Conservation (phyloP, 1,284 basidiomycete species). For the Malassezia nana region DNA sequence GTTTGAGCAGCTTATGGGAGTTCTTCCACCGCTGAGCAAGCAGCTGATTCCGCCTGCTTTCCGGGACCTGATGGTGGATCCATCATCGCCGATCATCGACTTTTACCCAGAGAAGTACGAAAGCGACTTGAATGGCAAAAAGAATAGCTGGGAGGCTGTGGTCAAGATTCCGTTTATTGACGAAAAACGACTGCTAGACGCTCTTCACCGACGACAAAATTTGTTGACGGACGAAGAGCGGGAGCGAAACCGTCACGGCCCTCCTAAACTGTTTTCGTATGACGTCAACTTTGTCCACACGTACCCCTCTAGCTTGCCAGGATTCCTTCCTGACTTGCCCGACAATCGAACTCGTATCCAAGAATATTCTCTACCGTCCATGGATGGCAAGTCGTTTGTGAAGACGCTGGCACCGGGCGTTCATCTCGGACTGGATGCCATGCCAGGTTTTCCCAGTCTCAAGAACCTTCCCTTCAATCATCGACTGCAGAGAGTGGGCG, state of each 20-base stretch:
- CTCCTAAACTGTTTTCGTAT: slow-evolving; percentile 68
- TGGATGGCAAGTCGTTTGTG: slow-evolving; percentile 70
- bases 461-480: slow-evolving; percentile 75
- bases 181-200: slow-evolving; percentile 64
- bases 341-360: slow-evolving; percentile 70
- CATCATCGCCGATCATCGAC: slow-evolving; percentile 77
- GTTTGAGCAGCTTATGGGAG: slow-evolving; percentile 96
- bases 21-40: slow-evolving; percentile 77
- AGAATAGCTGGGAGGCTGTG: slow-evolving; percentile 95
- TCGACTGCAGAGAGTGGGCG: slow-evolving; percentile 69
- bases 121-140: slow-evolving; percentile 93
- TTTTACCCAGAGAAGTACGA: slow-evolving; percentile 90
- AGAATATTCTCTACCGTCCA: slow-evolving; percentile 68
- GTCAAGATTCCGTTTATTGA: slow-evolving; percentile 99
- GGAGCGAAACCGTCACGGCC: slow-evolving; percentile 66
- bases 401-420: slow-evolving; percentile 82
- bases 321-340: slow-evolving; percentile 84
- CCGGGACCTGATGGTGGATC: slow-evolving; percentile 79
- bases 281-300: slow-evolving; percentile 54
- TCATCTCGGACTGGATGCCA: slow-evolving; percentile 68
- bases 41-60: slow-evolving; percentile 78
- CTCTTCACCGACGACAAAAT: slow-evolving; percentile 60
- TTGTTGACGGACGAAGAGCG: slow-evolving; percentile 70
- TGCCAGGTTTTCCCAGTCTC: slow-evolving; percentile 91
- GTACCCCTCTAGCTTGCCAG: slow-evolving; percentile 82